Evolutionary conservation across 179 eudicot species (phyloP).

Genomic region (Dionaea muscipula): DNA sequence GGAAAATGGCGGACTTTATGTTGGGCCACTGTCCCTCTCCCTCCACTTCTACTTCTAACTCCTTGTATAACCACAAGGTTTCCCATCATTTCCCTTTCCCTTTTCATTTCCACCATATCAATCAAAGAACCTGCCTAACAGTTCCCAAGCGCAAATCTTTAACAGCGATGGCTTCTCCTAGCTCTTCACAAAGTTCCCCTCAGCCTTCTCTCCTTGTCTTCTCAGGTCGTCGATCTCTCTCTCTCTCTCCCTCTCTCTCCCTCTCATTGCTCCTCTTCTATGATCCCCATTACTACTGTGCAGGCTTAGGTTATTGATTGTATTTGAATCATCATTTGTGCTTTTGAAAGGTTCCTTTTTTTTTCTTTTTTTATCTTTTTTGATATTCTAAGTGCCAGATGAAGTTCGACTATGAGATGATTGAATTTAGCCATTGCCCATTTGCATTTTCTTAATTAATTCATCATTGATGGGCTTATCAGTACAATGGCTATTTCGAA

Average conservation of each 20-base stretch:
- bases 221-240: constrained; percentile 22
- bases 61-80: too few species aligned
- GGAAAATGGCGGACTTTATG: too few species aligned
- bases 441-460: too few species aligned
- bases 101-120: neutral
- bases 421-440: too few species aligned
- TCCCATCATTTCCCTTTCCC: neutral
- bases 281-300: neutral
- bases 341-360: too few species aligned
- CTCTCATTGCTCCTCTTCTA: too few species aligned
- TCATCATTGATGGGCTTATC: neutral
- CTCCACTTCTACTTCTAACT: too few species aligned
- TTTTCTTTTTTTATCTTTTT: too few species aligned
- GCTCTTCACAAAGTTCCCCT: constrained; percentile 5
- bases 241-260: neutral
- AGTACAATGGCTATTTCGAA: too few species aligned
- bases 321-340: neutral
- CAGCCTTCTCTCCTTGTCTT: constrained; percentile 36
- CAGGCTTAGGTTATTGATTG: neutral
- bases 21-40: too few species aligned
- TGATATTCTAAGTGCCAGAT: too few species aligned
- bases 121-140: neutral
- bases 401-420: too few species aligned
- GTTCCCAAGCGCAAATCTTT: constrained; percentile 6
- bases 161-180: constrained; percentile 17